These are phyloP conservation scores for Geranium brycei DNA, from an alignment of 345 rosid genomes.

Conservation along the genomic window DNA sequence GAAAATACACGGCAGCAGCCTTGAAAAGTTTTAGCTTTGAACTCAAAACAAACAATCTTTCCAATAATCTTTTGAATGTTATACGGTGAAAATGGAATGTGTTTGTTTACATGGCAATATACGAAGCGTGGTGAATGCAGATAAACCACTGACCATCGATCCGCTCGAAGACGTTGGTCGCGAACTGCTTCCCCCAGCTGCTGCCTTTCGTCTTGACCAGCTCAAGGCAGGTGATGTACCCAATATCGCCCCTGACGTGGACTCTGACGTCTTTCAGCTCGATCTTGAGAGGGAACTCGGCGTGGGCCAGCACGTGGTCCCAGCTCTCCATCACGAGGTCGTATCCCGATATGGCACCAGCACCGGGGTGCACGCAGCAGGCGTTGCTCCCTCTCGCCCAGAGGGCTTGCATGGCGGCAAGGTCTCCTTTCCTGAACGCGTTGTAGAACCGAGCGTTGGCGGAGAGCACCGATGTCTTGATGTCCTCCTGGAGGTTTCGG, in stretches of 20 bases:
- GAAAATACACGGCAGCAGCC: too few species aligned
- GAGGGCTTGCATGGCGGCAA: slow-evolving; percentile 53
- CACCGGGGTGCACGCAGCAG: slow-evolving; percentile 85
- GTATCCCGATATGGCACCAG: slow-evolving; percentile 62
- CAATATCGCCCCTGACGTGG: slow-evolving; percentile 67
- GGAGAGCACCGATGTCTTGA: slow-evolving; percentile 45
- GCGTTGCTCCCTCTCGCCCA: slow-evolving; percentile 56
- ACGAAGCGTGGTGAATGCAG: slow-evolving; percentile 82
- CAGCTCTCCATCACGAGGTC: slow-evolving; percentile 83
- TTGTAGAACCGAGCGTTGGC: slow-evolving; percentile 70
- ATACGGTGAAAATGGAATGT: not conserved
- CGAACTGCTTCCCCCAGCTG: slow-evolving; percentile 95
- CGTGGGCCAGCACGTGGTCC: slow-evolving; percentile 86
- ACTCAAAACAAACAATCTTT: too few species aligned
- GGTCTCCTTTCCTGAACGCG: slow-evolving; percentile 61
- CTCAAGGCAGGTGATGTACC: slow-evolving; percentile 74
- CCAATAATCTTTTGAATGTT: too few species aligned
- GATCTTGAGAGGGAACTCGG: slow-evolving; percentile 68
- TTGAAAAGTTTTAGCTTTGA: too few species aligned
- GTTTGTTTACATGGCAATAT: not conserved
- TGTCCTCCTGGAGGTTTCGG: slow-evolving; percentile 48
- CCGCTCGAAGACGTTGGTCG: slow-evolving; percentile 75
- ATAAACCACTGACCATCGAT: slow-evolving; percentile 64
- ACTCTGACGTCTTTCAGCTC: slow-evolving; percentile 51
- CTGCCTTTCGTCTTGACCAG: slow-evolving; percentile 74